These are phyloP conservation scores for Fusarium sp. DNA, from an alignment of 2,329 filamentous ascomycete genomes.

Conservation along the genomic window DNA sequence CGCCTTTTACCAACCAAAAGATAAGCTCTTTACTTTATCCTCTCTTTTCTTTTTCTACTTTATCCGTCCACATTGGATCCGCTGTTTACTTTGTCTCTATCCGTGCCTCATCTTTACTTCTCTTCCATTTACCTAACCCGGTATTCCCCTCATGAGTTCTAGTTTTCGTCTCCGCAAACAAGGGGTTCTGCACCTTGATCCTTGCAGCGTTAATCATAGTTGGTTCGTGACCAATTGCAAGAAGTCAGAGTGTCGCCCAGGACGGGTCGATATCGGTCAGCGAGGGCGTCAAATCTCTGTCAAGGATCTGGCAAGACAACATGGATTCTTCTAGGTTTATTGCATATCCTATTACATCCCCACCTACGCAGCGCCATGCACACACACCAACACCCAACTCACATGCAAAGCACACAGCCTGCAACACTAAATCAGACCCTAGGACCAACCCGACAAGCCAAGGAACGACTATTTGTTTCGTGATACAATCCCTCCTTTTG, in stretches of 20 bases:
- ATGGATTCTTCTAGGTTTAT: not conserved
- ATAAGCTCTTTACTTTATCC: not conserved
- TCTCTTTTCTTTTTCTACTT: not conserved
- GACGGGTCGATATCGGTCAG: not conserved
- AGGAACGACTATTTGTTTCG: constrained; percentile 1
- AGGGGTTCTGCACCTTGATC: not conserved
- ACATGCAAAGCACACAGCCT: not conserved
- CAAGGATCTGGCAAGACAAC: constrained; percentile 6
- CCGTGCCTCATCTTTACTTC: constrained; percentile 12
- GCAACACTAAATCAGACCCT: not conserved
- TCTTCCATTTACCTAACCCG: not conserved
- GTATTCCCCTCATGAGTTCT: constrained; percentile 24
- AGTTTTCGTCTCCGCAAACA: constrained; percentile 6
- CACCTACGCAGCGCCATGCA: too few species aligned
- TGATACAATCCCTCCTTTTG: not conserved
- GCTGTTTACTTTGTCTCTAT: constrained; percentile 18
- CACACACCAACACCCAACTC: not conserved
- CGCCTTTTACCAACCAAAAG: not conserved
- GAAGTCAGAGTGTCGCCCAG: not conserved
- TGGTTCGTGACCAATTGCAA: not conserved
- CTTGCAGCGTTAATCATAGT: constrained; percentile 1
- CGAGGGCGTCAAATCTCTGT: constrained; percentile 20
- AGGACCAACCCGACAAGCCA: constrained; percentile 5
- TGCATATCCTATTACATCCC: not conserved
- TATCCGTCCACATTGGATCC: constrained; percentile 22